phyloP scores from a whole-genome alignment of 73 alveolate species.

The Blepharisma japonicum region DNA sequence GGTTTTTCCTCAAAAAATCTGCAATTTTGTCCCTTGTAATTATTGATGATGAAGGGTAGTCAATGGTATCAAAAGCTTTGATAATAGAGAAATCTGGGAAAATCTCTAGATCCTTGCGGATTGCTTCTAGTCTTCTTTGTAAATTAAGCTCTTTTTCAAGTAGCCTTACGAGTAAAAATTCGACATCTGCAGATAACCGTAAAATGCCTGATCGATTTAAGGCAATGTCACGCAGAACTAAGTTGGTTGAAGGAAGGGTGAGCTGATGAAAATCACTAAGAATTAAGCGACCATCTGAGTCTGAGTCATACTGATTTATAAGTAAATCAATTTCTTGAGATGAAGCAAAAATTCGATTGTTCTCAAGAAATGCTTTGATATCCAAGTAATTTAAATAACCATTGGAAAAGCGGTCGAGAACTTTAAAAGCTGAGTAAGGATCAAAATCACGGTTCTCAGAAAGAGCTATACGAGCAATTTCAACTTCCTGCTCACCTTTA shows the following conservation, averaged over 20 bases:
- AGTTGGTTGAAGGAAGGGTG: slow-evolving; percentile 12
- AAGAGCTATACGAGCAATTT: slow-evolving; percentile 45
- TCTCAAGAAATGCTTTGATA: slow-evolving; percentile 30
- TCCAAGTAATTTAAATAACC: slow-evolving; percentile 34
- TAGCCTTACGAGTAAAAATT: slow-evolving; percentile 44
- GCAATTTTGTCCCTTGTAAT: slow-evolving; percentile 31
- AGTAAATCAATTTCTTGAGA: slow-evolving; percentile 22
- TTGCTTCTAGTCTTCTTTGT: slow-evolving; percentile 42
- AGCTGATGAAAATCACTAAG: slow-evolving; percentile 21
- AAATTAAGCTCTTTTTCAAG: slow-evolving; percentile 47
- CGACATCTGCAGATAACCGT: slow-evolving; percentile 42
- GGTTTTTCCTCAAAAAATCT: slow-evolving; percentile 42
- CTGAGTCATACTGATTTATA: slow-evolving; percentile 25
- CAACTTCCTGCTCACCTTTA: slow-evolving; percentile 59
- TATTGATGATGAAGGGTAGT: slow-evolving; percentile 33
- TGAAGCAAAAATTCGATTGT: slow-evolving; percentile 31
- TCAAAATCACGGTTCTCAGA: slow-evolving; percentile 62
- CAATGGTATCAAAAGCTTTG: slow-evolving; percentile 49
- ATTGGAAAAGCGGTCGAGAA: slow-evolving; percentile 45
- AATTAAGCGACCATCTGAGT: slow-evolving; percentile 33
- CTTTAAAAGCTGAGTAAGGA: slow-evolving; percentile 65
- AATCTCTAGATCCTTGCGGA: slow-evolving; percentile 39
- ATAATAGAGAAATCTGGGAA: slow-evolving; percentile 47
- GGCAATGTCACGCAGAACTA: slow-evolving; percentile 32
- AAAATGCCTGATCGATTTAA: slow-evolving; percentile 14